These are phyloP conservation scores for Gremmenia infestans DNA, from an alignment of 2,329 filamentous ascomycete species.

Conservation along the genomic window DNA sequence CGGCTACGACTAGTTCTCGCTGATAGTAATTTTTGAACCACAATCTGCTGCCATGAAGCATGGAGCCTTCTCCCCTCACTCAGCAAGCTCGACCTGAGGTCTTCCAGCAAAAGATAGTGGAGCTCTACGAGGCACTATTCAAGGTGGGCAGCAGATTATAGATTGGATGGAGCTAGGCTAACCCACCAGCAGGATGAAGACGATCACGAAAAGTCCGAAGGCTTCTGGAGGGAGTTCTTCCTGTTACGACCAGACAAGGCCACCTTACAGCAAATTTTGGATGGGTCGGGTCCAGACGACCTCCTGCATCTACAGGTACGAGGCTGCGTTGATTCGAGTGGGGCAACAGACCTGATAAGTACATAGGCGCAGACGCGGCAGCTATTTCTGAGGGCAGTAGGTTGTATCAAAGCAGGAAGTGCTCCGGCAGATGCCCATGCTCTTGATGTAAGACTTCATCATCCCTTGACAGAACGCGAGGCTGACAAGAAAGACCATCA, in stretches of 20 bases:
- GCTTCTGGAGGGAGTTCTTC: constrained; percentile 97
- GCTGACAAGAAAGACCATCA: constrained; percentile 68
- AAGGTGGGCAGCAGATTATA: constrained; percentile 43
- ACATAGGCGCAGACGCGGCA: constrained; percentile 39
- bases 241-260: constrained; percentile 73
- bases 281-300: constrained; percentile 66
- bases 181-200: constrained; percentile 51
- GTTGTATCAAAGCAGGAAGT: constrained; percentile 55
- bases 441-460: constrained; percentile 63
- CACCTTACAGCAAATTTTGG: constrained; percentile 63
- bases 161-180: constrained; percentile 1
- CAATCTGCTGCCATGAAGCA: constrained; percentile 37
- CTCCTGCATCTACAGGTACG: constrained; percentile 72
- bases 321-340: constrained; percentile 31
- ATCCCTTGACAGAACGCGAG: constrained; percentile 19
- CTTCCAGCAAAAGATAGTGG: constrained; percentile 91
- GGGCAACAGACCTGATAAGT: constrained; percentile 8
- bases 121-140: constrained; percentile 83
- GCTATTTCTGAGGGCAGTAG: constrained; percentile 70
- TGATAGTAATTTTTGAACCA: neutral
- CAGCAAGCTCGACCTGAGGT: constrained; percentile 85
- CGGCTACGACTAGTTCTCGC: neutral
- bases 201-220: constrained; percentile 68
- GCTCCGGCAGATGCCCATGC: constrained; percentile 69
- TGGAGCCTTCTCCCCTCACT: constrained; percentile 90